Conservation (phyloP, 306 rosid species). For the Phaseolus lunatus region DNA sequence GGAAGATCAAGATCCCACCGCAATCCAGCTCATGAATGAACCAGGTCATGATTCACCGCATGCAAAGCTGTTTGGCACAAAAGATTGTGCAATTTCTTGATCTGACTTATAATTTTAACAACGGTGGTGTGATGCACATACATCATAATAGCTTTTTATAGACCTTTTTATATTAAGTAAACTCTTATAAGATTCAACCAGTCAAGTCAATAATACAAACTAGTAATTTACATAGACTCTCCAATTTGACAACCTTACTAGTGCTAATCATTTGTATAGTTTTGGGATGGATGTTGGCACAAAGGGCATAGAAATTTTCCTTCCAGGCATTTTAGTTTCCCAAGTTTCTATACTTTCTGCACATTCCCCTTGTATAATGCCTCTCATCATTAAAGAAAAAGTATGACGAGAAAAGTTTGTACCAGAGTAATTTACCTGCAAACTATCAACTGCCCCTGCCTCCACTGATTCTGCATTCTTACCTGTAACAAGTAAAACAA, state of each 20-base stretch:
- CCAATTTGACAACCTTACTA: no score
- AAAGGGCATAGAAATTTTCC: neutral
- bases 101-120: no score
- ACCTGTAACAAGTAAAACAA: constrained; percentile 58
- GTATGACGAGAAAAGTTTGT: constrained; percentile 5
- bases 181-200: neutral
- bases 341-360: neutral
- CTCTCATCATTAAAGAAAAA: constrained; percentile 19
- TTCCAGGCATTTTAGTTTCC: neutral
- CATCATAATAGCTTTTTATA: neutral
- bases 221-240: no score
- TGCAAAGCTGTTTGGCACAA: no score
- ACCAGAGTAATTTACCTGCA: constrained; percentile 62
- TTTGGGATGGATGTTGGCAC: neutral
- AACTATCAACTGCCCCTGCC: constrained; percentile 59
- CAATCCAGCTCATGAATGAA: no score
- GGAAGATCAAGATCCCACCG: no score
- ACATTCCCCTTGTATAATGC: neutral
- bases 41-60: no score
- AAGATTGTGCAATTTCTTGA: no score
- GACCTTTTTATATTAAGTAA: neutral
- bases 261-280: neutral
- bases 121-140: no score
- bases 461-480: constrained; percentile 69
- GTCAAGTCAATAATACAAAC: no score